Evolutionary conservation across 768 basidiomycete species (phyloP).

Genomic region (Leccinum uliginosum): DNA sequence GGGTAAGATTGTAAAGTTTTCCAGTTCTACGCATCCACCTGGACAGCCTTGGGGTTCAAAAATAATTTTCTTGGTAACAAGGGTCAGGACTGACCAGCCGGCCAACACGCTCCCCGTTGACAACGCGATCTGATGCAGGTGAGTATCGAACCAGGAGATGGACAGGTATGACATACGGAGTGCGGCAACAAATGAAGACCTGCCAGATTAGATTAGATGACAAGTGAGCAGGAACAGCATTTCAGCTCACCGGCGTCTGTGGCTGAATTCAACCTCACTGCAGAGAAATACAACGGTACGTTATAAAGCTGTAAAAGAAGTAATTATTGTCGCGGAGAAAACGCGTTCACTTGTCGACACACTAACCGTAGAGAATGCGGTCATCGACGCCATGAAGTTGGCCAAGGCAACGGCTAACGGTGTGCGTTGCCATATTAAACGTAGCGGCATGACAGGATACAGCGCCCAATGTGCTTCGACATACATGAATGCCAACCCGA

Average conservation of each 20-base stretch:
- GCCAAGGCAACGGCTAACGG: slow-evolving; percentile 76
- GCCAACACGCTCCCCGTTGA: slow-evolving; percentile 83
- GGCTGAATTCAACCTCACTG: slow-evolving; percentile 66
- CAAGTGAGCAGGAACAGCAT: neutral
- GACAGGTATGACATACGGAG: slow-evolving; percentile 50
- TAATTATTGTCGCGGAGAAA: slow-evolving; percentile 1
- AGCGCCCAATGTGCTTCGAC: slow-evolving; percentile 77
- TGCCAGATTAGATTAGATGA: slow-evolving; percentile 27
- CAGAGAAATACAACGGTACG: slow-evolving; percentile 84
- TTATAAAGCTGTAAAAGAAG: slow-evolving; percentile 63
- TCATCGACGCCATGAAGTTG: slow-evolving; percentile 74
- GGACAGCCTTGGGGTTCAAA: slow-evolving; percentile 10
- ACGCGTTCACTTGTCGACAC: neutral
- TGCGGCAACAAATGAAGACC: slow-evolving; percentile 88
- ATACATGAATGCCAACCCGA: slow-evolving; percentile 56
- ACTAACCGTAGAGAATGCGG: slow-evolving; percentile 74
- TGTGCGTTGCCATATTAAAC: slow-evolving; percentile 70
- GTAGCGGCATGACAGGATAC: slow-evolving; percentile 89
- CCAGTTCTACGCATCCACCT: slow-evolving; percentile 88
- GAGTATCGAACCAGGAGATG: slow-evolving; percentile 9
- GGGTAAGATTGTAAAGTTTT: slow-evolving; percentile 73
- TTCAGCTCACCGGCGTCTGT: slow-evolving; percentile 60
- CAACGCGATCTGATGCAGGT: slow-evolving; percentile 57
- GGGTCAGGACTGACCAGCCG: slow-evolving; percentile 58
- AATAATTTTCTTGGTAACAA: slow-evolving; percentile 1